Evolutionary conservation across 2,329 filamentous ascomycete genomes (phyloP), one percentile per base, ranked within the genome.

Genomic region (Akanthomyces dipterigenus): DNA sequence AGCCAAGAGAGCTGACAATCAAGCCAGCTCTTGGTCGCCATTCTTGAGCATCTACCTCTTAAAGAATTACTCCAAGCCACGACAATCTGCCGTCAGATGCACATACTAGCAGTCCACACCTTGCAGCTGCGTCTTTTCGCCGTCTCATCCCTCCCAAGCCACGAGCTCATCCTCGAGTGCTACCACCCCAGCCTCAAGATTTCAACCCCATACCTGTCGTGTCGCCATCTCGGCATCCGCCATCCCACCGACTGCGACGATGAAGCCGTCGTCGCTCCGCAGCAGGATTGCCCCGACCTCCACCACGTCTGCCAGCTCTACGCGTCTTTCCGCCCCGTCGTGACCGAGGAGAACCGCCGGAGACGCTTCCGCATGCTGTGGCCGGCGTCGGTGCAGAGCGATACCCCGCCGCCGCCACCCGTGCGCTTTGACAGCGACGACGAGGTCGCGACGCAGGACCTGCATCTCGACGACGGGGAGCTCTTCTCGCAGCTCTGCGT

Each of bases 111-210:
- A 14, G 61, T 60, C 2, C 36, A 51, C 18, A 38, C 22, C 9
- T 20, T 63, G 12, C 45, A 60, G 2, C 55, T 51, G 48, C 61
- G 42, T 6, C 42, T 63, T 7, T 3, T 55, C 8, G 48, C 50
- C 22, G 83, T 85, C 22, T 80, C 85, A 5, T 75, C 81, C 3
- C 74, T 88, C 8, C 75, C 81, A 42, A 81, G 85, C 42, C 84
- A 90, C 68, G 83, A 86, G 59, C 75, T 95, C 43, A 84, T 93
- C 42, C 82, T 96, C 46, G 89, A 93, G 75, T 91, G 88, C 71
- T 93, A 89, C 69, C 89, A 89, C 65, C 90, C 90, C 0, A 84
- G 80, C 64, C 85, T 82, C 26, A 88, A 87, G 71, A 78, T 88
- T 55, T 86, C 82, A 5, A 87, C 88, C 22, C 88, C 89, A 0